A percentile compares a stretch with the other conserved stretches of the same genome.
These are phyloP conservation scores for Metschnikowia reukaufii DNA, from an alignment of 805 yeast species.

Conservation along the genomic window DNA sequence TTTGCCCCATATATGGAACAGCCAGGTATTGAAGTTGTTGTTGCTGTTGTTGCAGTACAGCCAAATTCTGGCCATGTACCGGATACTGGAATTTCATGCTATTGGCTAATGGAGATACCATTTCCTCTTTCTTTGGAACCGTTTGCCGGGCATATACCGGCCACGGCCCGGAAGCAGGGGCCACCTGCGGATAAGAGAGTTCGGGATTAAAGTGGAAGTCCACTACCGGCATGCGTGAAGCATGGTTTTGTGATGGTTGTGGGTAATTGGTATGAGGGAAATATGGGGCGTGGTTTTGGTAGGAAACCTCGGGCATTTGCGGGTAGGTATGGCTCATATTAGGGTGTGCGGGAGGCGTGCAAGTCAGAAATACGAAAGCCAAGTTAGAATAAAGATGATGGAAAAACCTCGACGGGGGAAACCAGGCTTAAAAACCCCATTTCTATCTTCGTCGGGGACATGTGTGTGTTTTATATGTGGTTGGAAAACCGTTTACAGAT, in stretches of 20 bases:
- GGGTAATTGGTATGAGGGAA: slow-evolving; percentile 3
- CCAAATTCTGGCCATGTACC: neutral
- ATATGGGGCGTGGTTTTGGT: slow-evolving; percentile 3
- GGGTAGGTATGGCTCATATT: slow-evolving; percentile 5
- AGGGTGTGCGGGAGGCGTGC: neutral
- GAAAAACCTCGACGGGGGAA: neutral
- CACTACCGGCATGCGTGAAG: slow-evolving; percentile 4
- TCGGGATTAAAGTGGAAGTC: slow-evolving; percentile 7
- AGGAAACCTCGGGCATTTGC: slow-evolving; percentile 3
- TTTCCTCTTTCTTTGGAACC: slow-evolving; percentile 4
- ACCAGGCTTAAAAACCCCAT: neutral
- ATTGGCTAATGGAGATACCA: slow-evolving; percentile 10
- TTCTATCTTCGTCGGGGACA: neutral
- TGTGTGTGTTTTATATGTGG: slow-evolving; percentile 7
- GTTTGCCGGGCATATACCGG: slow-evolving; percentile 1
- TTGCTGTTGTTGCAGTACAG: slow-evolving; percentile 1
- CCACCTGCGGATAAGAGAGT: slow-evolving; percentile 8
- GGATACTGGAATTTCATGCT: slow-evolving; percentile 4
- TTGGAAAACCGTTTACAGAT: neutral
- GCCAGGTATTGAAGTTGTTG: slow-evolving; percentile 5
- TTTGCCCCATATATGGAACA: slow-evolving; percentile 1
- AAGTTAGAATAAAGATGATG: too few relatives aligned
- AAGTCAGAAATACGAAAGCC: too few relatives aligned
- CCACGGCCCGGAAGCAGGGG: neutral
- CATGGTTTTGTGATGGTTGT: neutral